Percentiles rank a stretch among this genome's conserved stretches.
phyloP scores from a whole-genome alignment of 2,329 filamentous ascomycete genomes.

The Exophiala mesophila region DNA sequence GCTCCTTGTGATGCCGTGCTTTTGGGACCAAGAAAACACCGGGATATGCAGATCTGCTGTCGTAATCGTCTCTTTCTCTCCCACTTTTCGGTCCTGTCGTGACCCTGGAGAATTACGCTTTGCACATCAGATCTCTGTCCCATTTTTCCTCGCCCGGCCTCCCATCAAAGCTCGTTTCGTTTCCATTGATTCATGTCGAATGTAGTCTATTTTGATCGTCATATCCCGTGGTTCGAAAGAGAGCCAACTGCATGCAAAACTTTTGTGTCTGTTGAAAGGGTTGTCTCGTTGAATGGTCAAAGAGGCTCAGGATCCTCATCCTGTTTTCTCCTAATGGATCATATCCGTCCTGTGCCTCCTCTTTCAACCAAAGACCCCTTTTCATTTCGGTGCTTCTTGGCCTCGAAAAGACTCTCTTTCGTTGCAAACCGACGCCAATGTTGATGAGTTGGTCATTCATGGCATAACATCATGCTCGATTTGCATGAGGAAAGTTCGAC shows the following conservation, averaged over 20 bases:
- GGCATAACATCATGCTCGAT: slow-evolving; percentile 27
- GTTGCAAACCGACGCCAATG: slow-evolving; percentile 21
- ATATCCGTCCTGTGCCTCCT: slow-evolving; percentile 8
- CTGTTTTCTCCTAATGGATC: no score
- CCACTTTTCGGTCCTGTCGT: slow-evolving; percentile 5
- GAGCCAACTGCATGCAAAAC: slow-evolving; percentile 24
- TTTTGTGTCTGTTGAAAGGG: slow-evolving; percentile 24
- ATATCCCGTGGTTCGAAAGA: slow-evolving; percentile 25
- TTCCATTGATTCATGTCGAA: slow-evolving; percentile 25
- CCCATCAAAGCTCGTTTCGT: slow-evolving; percentile 19
- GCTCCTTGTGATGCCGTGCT: slow-evolving; percentile 2
- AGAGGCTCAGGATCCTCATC: no score
- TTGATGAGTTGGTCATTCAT: slow-evolving; percentile 14
- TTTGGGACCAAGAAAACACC: slow-evolving; percentile 9
- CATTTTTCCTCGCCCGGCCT: slow-evolving; percentile 14
- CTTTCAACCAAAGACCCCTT: slow-evolving; percentile 4
- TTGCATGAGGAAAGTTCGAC: slow-evolving; percentile 34
- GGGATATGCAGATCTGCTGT: slow-evolving; percentile 18
- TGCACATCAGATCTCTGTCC: slow-evolving; percentile 12
- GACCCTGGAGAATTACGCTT: slow-evolving; percentile 6
- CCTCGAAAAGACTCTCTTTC: slow-evolving; percentile 21
- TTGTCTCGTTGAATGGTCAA: no score
- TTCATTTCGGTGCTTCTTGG: slow-evolving; percentile 13
- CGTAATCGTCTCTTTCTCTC: slow-evolving; percentile 7
- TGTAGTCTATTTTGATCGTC: slow-evolving; percentile 26